A percentile compares a stretch with the other conserved stretches of the same genome.
Conservation (phyloP, 176 grass and related monocot genomes). For the Oryza longistaminata region DNA sequence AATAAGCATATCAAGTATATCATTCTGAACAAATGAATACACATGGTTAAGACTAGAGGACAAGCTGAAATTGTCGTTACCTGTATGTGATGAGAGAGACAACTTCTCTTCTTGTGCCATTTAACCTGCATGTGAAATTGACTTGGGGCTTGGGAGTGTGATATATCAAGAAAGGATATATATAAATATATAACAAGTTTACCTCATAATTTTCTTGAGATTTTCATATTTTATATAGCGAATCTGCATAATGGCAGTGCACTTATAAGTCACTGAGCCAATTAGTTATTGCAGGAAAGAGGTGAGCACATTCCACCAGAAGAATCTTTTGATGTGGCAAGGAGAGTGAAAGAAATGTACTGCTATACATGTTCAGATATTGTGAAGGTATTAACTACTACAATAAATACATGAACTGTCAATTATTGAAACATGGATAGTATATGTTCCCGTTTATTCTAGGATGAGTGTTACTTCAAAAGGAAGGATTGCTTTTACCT, state of each 20-base stretch:
- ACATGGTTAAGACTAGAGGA: not conserved
- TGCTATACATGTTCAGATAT: conserved; percentile 98
- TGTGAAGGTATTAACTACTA: conserved; percentile 72
- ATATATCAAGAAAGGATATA: not conserved
- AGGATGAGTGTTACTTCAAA: not conserved
- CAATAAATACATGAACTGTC: not conserved
- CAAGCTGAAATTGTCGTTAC: not conserved
- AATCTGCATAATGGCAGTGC: not conserved
- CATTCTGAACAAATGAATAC: conserved; percentile 1
- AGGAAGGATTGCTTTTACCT: not conserved
- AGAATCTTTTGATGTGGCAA: conserved; percentile 89
- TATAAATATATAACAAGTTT: not conserved
- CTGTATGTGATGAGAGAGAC: not conserved
- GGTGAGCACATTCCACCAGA: conserved; percentile 94
- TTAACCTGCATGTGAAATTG: not conserved
- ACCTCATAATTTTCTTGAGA: conserved; percentile 16
- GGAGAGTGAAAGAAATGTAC: conserved; percentile 91
- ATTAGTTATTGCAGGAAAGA: conserved; percentile 75
- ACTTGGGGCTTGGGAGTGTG: not conserved
- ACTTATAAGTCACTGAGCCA: not conserved
- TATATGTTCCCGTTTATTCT: not conserved
- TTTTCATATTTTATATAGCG: not conserved
- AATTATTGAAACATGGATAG: not conserved
- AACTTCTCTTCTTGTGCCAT: conserved; percentile 9
- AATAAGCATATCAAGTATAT: not conserved